These are phyloP conservation scores for Helminthosporium solani DNA, from an alignment of 2,329 filamentous ascomycete species.

Conservation along the genomic window DNA sequence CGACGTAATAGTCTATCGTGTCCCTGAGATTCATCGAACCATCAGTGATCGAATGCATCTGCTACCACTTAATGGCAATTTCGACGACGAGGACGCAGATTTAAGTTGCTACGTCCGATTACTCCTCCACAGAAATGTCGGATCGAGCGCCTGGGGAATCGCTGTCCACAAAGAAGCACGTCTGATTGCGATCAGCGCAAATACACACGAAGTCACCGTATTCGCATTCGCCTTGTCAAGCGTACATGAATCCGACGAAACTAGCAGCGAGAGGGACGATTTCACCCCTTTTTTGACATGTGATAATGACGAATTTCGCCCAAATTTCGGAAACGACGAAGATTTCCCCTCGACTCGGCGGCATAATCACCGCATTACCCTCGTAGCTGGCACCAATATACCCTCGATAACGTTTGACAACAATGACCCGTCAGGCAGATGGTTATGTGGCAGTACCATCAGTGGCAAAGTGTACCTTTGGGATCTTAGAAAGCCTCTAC, in stretches of 20 bases:
- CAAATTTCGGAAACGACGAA: constrained; percentile 13
- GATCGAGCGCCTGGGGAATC: constrained; percentile 81
- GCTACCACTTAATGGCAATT: background rate
- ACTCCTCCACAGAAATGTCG: constrained; percentile 77
- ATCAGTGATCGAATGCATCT: constrained; percentile 11
- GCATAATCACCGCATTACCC: constrained; percentile 21
- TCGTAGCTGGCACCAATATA: constrained; percentile 49
- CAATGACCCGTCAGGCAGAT: constrained; percentile 57
- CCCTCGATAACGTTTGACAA: constrained; percentile 61
- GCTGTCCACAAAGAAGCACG: constrained; percentile 79
- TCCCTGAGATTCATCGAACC: constrained; percentile 27
- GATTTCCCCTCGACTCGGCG: constrained; percentile 32
- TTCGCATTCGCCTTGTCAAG: constrained; percentile 58
- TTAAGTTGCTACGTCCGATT: constrained; percentile 49
- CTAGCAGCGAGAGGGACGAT: background rate
- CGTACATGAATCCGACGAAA: background rate
- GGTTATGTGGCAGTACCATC: constrained; percentile 61
- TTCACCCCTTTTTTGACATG: background rate
- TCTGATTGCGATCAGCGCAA: constrained; percentile 82
- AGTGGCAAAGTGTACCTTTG: constrained; percentile 52
- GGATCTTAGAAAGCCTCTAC: constrained; percentile 38
- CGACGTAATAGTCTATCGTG: constrained; percentile 49
- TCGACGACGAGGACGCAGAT: constrained; percentile 8
- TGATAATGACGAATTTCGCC: background rate
- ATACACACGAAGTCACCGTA: constrained; percentile 61